Evolutionary conservation across 208 protist genomes (phyloP).

Genomic region (Leishmania turanica): DNA sequence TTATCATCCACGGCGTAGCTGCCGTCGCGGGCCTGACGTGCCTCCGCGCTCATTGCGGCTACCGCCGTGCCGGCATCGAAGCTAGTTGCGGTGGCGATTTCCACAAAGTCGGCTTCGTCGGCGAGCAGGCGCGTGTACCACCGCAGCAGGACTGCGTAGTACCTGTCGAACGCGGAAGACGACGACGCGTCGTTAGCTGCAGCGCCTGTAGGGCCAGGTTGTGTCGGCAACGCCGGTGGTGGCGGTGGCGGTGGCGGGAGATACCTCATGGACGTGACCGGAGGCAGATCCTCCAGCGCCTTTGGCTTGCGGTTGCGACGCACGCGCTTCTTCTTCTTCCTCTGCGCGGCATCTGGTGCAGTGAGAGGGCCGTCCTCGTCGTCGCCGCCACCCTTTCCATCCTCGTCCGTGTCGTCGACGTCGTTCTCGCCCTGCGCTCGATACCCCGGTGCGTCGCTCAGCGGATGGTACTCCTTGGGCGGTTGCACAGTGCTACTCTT

Average conservation of each 20-base stretch:
- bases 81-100: slow-evolving; percentile 9
- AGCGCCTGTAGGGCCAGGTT: background rate
- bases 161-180: slow-evolving; percentile 6
- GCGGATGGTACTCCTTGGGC: background rate
- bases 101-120: slow-evolving; percentile 43
- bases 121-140: slow-evolving; percentile 60
- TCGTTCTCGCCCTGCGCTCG: background rate
- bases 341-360: background rate
- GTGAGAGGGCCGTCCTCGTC: background rate
- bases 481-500: background rate
- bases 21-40: background rate
- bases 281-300: slow-evolving; percentile 24
- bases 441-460: background rate
- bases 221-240: background rate
- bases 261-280: slow-evolving; percentile 22
- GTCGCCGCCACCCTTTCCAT: background rate
- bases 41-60: background rate
- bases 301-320: slow-evolving; percentile 36
- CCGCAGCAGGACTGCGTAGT: slow-evolving; percentile 32
- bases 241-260: slow-evolving; percentile 31
- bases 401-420: background rate
- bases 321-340: slow-evolving; percentile 30
- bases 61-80: background rate
- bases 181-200: background rate
- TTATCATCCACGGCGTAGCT: too few species aligned